phyloP scores from a whole-genome alignment of 2,329 filamentous ascomycete species.

The Harringtonia aguacate region DNA sequence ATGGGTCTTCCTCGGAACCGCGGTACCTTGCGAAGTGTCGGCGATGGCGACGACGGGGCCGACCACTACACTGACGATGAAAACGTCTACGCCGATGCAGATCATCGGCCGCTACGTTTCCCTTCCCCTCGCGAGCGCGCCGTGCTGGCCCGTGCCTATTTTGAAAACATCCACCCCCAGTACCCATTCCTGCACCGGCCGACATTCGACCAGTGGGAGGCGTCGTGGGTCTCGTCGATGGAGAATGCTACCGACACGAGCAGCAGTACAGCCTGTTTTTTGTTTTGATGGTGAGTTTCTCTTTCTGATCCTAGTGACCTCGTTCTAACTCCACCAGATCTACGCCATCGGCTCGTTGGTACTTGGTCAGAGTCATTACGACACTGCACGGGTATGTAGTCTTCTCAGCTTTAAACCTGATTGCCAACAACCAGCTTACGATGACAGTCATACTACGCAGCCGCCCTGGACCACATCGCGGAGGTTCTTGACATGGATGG shows the following conservation, averaged over 20 bases:
- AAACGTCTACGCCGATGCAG: too few species aligned
- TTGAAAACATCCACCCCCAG: slow-evolving; percentile 21
- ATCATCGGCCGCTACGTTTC: too few species aligned
- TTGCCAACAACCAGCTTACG: too few species aligned
- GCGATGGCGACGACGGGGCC: too few species aligned
- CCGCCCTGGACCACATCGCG: neutral
- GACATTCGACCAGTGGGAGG: slow-evolving; percentile 9
- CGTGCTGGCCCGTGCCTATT: slow-evolving; percentile 20
- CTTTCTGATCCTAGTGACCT: too few species aligned
- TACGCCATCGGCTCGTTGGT: neutral
- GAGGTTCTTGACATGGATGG: neutral
- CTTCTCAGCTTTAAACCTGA: neutral
- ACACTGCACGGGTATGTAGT: neutral
- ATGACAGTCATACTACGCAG: neutral
- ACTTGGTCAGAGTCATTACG: neutral
- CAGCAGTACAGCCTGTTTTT: neutral
- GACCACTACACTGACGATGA: too few species aligned
- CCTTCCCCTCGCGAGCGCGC: too few species aligned
- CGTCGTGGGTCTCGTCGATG: neutral
- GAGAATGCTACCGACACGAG: neutral
- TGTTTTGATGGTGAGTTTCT: neutral
- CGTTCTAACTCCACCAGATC: neutral
- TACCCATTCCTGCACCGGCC: slow-evolving; percentile 22
- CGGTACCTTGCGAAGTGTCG: slow-evolving; percentile 7
- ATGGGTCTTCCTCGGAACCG: neutral